A percentile compares a stretch with the other conserved stretches of the same genome.
Evolutionary conservation across 2,329 filamentous ascomycete species (phyloP).

Genomic region (Xylaria sp.): DNA sequence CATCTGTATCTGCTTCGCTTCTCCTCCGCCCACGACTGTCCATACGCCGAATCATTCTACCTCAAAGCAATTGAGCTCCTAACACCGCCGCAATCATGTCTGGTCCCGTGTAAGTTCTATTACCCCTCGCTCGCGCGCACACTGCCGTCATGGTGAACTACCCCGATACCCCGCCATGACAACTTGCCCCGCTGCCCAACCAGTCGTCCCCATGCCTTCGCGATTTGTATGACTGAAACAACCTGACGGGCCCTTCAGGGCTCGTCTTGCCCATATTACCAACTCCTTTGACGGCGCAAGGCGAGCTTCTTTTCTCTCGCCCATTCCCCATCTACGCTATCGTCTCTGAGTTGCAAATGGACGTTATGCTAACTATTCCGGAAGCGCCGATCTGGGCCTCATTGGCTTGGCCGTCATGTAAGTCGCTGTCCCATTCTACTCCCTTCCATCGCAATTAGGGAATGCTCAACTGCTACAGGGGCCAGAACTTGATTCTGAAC

Average conservation of each 20-base stretch:
- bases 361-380: slow-evolving; percentile 58
- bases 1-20: slow-evolving; percentile 11
- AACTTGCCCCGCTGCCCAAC: slow-evolving; percentile 24
- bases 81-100: slow-evolving; percentile 55
- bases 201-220: slow-evolving; percentile 32
- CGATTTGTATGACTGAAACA: slow-evolving; percentile 37
- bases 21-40: not conserved
- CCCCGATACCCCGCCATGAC: slow-evolving; percentile 23
- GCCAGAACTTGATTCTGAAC: slow-evolving; percentile 87
- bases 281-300: slow-evolving; percentile 61
- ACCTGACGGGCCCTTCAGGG: slow-evolving; percentile 53
- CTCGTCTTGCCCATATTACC: slow-evolving; percentile 74
- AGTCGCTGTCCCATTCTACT: slow-evolving; percentile 42
- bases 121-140: slow-evolving; percentile 33
- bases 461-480: slow-evolving; percentile 46
- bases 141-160: slow-evolving; percentile 17
- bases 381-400: slow-evolving; percentile 86
- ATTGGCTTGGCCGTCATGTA: slow-evolving; percentile 91
- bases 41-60: not conserved
- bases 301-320: slow-evolving; percentile 38
- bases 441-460: slow-evolving; percentile 1
- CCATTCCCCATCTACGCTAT: slow-evolving; percentile 6
- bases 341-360: slow-evolving; percentile 30
- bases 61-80: slow-evolving; percentile 17
- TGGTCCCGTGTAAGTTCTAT: slow-evolving; percentile 66